phyloP scores from a whole-genome alignment of 208 protist genomes.

The Leishmania amazonensis region DNA sequence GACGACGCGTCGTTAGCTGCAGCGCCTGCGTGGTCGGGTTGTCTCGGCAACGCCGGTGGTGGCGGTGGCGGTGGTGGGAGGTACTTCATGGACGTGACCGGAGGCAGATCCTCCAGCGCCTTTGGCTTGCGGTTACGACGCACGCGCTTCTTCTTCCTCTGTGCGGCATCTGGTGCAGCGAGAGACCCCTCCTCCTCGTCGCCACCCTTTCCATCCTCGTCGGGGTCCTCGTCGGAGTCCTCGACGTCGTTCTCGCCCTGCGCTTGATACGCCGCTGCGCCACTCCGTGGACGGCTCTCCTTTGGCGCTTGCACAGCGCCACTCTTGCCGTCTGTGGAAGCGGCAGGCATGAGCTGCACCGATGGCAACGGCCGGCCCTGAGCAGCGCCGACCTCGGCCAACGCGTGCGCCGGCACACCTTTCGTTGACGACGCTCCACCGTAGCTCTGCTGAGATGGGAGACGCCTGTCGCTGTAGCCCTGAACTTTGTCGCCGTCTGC shows the following conservation, averaged over 20 bases:
- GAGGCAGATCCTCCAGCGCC: slow-evolving; percentile 24
- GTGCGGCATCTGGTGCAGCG: neutral
- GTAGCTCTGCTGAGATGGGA: neutral
- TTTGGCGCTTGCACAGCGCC: neutral
- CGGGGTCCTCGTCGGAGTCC: neutral
- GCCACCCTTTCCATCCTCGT: neutral
- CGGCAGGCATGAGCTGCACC: neutral
- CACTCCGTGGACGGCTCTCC: neutral
- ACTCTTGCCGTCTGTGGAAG: neutral
- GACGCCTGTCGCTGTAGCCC: neutral
- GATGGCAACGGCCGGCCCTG: neutral
- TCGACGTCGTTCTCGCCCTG: neutral
- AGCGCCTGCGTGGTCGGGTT: neutral
- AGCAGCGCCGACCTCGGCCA: neutral
- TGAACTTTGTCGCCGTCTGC: neutral
- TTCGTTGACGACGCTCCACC: neutral
- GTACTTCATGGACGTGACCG: slow-evolving; percentile 22
- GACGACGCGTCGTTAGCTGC: neutral
- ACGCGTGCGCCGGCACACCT: neutral
- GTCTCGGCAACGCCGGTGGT: neutral
- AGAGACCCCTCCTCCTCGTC: neutral
- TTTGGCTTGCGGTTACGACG: slow-evolving; percentile 36
- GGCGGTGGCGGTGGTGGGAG: slow-evolving; percentile 32
- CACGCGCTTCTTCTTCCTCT: slow-evolving; percentile 25
- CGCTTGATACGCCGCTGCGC: neutral